These are phyloP conservation scores for Flaveria bidentis DNA, from an alignment of 129 eudicot genomes.

Conservation along the genomic window DNA sequence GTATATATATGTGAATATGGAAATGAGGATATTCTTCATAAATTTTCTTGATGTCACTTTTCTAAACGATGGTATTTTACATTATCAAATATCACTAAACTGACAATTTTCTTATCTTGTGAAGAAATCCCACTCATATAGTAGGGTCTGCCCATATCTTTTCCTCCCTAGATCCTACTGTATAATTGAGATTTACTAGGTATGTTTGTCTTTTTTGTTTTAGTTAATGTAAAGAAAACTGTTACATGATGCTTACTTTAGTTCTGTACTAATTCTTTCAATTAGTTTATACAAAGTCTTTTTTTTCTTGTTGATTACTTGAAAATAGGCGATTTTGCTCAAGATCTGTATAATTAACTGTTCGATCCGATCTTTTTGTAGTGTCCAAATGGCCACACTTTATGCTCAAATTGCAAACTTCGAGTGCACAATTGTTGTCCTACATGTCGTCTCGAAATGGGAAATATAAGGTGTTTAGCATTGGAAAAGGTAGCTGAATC, in stretches of 20 bases:
- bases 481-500: constrained; percentile 88
- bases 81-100: not conserved
- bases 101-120: not conserved
- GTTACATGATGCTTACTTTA: constrained; percentile 1
- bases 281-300: not conserved
- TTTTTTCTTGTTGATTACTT: constrained; percentile 8
- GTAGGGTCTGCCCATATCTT: too few relatives aligned
- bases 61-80: not conserved
- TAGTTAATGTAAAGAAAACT: not conserved
- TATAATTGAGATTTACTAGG: too few relatives aligned
- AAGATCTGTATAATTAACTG: constrained; percentile 3
- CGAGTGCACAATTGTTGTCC: constrained; percentile 82
- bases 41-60: not conserved
- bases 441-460: constrained; percentile 73
- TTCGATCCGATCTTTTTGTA: constrained; percentile 23
- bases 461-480: constrained; percentile 85
- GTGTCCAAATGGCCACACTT: constrained; percentile 94
- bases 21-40: not conserved
- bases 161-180: too few relatives aligned
- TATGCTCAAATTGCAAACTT: constrained; percentile 73
- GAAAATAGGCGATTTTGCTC: constrained; percentile 4
- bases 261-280: not conserved
- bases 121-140: not conserved
- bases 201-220: too few relatives aligned
- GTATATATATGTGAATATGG: not conserved